Conservation (phyloP, 2,329 filamentous ascomycete genomes). For the Phyllosticta citrichinensis region DNA sequence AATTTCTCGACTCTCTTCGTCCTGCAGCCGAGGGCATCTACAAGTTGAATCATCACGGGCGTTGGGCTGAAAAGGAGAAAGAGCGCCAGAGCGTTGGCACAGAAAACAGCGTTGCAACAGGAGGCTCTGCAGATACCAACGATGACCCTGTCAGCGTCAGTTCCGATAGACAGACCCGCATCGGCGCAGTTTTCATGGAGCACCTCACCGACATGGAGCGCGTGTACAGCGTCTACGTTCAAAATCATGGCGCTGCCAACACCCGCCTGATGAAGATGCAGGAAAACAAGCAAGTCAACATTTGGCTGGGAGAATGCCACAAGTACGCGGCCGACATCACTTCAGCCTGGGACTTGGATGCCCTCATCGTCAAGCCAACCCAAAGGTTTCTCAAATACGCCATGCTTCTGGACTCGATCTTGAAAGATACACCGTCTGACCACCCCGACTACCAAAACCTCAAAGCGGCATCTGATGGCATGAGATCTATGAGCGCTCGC, state of each 20-base stretch:
- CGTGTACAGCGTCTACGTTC: constrained; percentile 54
- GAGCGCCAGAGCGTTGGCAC: background rate
- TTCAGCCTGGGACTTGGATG: constrained; percentile 87
- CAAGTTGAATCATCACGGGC: constrained; percentile 38
- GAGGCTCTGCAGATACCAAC: constrained; percentile 26
- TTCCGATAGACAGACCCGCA: constrained; percentile 43
- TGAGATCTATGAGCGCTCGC: constrained; percentile 48
- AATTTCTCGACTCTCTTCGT: constrained; percentile 71
- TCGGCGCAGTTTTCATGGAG: constrained; percentile 49
- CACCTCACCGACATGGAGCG: constrained; percentile 51
- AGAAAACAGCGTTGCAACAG: constrained; percentile 35
- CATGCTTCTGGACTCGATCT: constrained; percentile 68
- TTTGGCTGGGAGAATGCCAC: constrained; percentile 91
- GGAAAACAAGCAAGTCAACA: constrained; percentile 42
- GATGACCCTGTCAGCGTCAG: background rate
- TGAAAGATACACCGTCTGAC: constrained; percentile 67
- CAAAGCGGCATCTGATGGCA: constrained; percentile 61
- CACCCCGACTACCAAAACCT: constrained; percentile 74
- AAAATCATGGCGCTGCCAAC: constrained; percentile 55
- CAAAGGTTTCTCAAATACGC: constrained; percentile 93
- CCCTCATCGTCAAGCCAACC: constrained; percentile 92
- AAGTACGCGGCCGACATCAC: constrained; percentile 88
- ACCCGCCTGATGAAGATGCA: constrained; percentile 47
- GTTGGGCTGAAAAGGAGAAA: constrained; percentile 40
- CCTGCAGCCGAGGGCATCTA: constrained; percentile 72